Percentiles rank a stretch among this genome's conserved stretches.
Conservation (phyloP, 2,329 filamentous ascomycete species). For the Cladosporium oxysporum region DNA sequence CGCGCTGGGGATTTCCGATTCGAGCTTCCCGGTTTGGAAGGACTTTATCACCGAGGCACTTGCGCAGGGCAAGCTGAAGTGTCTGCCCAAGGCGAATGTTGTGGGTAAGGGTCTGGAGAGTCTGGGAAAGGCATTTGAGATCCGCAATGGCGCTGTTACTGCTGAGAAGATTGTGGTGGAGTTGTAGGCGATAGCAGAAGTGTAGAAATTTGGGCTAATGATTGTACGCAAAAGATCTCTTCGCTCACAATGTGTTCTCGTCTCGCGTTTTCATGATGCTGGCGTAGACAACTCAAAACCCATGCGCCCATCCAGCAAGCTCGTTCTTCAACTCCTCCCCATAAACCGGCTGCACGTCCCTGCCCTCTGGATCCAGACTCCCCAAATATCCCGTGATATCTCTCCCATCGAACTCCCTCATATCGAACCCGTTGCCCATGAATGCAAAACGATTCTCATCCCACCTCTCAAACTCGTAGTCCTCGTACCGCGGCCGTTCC, state of each 20-base stretch:
- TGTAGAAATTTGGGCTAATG: no score
- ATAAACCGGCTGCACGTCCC: constrained; percentile 45
- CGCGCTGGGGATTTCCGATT: constrained; percentile 3
- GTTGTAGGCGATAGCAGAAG: neutral
- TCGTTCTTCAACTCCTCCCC: constrained; percentile 42
- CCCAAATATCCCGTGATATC: constrained; percentile 51
- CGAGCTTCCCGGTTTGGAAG: constrained; percentile 10
- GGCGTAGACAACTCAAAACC: constrained; percentile 8
- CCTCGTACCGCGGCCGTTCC: constrained; percentile 42
- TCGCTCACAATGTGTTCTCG: no score
- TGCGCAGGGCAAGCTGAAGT: constrained; percentile 6
- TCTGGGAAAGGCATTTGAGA: constrained; percentile 5
- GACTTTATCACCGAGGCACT: constrained; percentile 13
- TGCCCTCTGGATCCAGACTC: constrained; percentile 39
- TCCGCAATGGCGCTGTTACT: constrained; percentile 1
- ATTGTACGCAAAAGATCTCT: no score
- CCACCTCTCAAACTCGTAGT: constrained; percentile 46
- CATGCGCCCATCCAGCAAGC: constrained; percentile 40
- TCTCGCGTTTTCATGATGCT: no score
- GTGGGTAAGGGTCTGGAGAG: constrained; percentile 11
- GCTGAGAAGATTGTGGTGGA: constrained; percentile 17
- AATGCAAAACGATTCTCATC: constrained; percentile 44
- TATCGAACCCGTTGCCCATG: constrained; percentile 48
- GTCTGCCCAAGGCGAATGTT: constrained; percentile 9
- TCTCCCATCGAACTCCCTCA: constrained; percentile 49